Evolutionary conservation across 2,329 filamentous ascomycete genomes (phyloP).

Genomic region (Diaporthe longicolla): DNA sequence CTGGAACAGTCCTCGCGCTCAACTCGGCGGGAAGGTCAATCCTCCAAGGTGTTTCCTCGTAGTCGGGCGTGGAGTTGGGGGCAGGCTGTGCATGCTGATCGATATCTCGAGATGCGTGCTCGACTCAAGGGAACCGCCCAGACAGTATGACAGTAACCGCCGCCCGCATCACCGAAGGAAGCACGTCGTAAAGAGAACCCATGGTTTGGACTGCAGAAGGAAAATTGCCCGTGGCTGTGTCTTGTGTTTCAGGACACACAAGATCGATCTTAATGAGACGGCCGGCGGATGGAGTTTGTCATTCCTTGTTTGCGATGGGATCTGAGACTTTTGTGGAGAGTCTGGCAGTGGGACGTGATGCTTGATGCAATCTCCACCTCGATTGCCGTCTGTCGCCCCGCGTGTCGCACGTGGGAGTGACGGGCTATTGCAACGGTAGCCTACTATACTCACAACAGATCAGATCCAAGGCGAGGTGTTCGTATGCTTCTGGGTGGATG

Average conservation of each 20-base stretch:
- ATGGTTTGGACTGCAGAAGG: background rate
- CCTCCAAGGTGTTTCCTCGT: slow-evolving; percentile 5
- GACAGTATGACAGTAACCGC: background rate
- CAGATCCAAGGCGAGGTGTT: background rate
- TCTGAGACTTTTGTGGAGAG: slow-evolving; percentile 9
- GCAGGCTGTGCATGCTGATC: slow-evolving; percentile 25
- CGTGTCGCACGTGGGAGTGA: slow-evolving; percentile 20
- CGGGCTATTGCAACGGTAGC: background rate
- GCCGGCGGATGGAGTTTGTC: background rate
- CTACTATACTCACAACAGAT: background rate
- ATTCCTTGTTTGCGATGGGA: slow-evolving; percentile 24
- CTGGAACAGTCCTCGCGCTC: background rate
- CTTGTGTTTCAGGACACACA: slow-evolving; percentile 18
- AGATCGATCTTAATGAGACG: slow-evolving; percentile 18
- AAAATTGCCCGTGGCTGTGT: slow-evolving; percentile 23
- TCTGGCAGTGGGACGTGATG: background rate
- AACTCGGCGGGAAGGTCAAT: too few species aligned
- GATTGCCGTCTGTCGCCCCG: background rate
- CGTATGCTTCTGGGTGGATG: background rate
- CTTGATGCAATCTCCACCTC: background rate
- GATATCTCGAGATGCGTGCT: slow-evolving; percentile 8
- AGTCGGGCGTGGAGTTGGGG: slow-evolving; percentile 7
- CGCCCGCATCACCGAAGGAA: slow-evolving; percentile 13
- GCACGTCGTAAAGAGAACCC: background rate
- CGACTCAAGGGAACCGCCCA: background rate